Evolutionary conservation across 2,329 filamentous ascomycete genomes (phyloP).

Genomic region (Xylaria sp.): DNA sequence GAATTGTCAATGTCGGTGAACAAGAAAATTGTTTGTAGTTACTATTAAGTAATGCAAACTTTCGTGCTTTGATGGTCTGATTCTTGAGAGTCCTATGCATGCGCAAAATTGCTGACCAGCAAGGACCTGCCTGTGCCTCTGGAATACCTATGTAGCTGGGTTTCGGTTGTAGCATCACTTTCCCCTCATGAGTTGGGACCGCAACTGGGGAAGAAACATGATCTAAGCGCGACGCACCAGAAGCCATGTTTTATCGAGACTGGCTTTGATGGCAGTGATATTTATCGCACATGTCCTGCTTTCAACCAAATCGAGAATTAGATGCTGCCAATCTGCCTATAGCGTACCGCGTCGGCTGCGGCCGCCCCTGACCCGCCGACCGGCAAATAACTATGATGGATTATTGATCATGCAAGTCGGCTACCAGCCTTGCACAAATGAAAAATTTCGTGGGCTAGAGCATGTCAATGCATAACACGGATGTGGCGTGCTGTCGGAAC

Average conservation of each 20-base stretch:
- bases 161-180: slow-evolving; percentile 12
- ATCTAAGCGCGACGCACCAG: slow-evolving; percentile 23
- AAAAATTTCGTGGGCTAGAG: slow-evolving; percentile 39
- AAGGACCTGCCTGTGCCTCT: slow-evolving; percentile 23
- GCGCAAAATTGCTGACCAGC: slow-evolving; percentile 18
- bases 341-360: slow-evolving; percentile 47
- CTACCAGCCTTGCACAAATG: slow-evolving; percentile 48
- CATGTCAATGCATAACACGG: slow-evolving; percentile 40
- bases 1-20: background rate
- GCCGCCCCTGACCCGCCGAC: slow-evolving; percentile 48
- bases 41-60: slow-evolving; percentile 19
- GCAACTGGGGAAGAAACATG: slow-evolving; percentile 18
- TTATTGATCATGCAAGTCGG: slow-evolving; percentile 46
- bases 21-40: slow-evolving; percentile 2
- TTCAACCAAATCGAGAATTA: slow-evolving; percentile 36
- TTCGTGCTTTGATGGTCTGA: slow-evolving; percentile 16
- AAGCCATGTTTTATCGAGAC: slow-evolving; percentile 30
- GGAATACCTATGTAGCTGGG: slow-evolving; percentile 11
- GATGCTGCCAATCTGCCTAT: slow-evolving; percentile 41
- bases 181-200: slow-evolving; percentile 14
- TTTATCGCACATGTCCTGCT: slow-evolving; percentile 35
- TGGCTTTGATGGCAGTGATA: slow-evolving; percentile 23
- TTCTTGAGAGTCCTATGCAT: slow-evolving; percentile 25
- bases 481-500: slow-evolving; percentile 34
- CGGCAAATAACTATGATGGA: slow-evolving; percentile 47